These are phyloP conservation scores for Austroboletus novae-zelandiae DNA, from an alignment of 1,284 basidiomycete genomes.

Conservation along the genomic window DNA sequence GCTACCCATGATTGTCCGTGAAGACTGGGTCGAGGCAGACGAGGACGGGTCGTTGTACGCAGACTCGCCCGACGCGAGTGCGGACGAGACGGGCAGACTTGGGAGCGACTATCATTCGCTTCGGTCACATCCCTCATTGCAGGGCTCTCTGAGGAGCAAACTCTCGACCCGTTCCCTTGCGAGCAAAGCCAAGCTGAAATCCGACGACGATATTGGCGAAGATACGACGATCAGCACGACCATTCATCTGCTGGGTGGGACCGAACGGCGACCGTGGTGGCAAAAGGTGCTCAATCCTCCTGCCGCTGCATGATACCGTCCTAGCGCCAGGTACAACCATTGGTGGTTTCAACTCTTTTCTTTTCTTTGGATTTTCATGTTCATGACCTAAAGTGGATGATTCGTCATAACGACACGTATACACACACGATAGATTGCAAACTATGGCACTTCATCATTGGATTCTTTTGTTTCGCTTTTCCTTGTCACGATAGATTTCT, in stretches of 20 bases:
- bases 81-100: conserved; percentile 14
- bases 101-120: conserved; percentile 33
- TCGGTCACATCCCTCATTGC: conserved; percentile 26
- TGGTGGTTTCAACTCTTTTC: not conserved
- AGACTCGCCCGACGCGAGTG: conserved; percentile 20
- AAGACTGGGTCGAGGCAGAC: conserved; percentile 9
- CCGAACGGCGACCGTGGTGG: conserved; percentile 31
- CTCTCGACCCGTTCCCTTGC: conserved; percentile 19
- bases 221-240: conserved; percentile 2
- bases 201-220: not conserved
- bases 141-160: conserved; percentile 21
- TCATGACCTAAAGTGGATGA: not conserved
- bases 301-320: conserved; percentile 8
- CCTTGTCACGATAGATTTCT: not conserved
- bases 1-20: not conserved
- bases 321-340: not conserved
- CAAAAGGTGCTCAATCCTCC: conserved; percentile 29
- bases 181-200: conserved; percentile 5
- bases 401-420: not conserved
- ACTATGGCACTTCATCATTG: not conserved
- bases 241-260: not conserved
- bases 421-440: conserved; percentile 2
- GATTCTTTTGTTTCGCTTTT: not conserved
- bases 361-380: not conserved
- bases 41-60: conserved; percentile 25